A percentile compares a stretch with the other conserved stretches of the same genome.
Conservation (phyloP, 2,329 filamentous ascomycete species). For the Rutstroemia sydowiana region DNA sequence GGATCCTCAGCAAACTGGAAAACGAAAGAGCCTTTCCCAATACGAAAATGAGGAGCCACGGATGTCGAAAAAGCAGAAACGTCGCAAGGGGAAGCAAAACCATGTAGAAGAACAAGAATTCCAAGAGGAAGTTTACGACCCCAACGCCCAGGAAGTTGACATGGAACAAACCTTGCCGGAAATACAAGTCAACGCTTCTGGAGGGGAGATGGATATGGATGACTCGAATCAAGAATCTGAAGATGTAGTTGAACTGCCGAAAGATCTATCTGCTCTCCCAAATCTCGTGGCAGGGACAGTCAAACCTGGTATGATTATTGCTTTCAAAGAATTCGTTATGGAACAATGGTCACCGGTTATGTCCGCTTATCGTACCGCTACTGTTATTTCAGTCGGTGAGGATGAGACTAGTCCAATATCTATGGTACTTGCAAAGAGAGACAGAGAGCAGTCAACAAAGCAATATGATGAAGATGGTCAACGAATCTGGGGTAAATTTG, state of each 20-base stretch:
- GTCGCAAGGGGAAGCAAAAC: conserved; percentile 35
- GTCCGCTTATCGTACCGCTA: conserved; percentile 55
- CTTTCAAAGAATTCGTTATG: conserved; percentile 58
- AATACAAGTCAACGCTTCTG: conserved; percentile 14
- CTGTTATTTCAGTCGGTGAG: conserved; percentile 49
- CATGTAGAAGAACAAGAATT: conserved; percentile 37
- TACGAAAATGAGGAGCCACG: conserved; percentile 34
- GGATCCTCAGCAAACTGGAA: conserved; percentile 64
- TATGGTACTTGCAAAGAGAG: conserved; percentile 61
- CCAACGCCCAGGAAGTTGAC: conserved; percentile 22
- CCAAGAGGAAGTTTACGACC: conserved; percentile 28
- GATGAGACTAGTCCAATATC: conserved; percentile 48
- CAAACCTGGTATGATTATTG: conserved; percentile 55
- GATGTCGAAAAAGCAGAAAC: conserved; percentile 44
- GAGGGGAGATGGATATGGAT: conserved; percentile 22
- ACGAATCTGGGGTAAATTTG: conserved; percentile 70
- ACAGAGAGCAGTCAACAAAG: conserved; percentile 52
- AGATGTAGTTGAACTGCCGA: conserved; percentile 57
- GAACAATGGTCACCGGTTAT: conserved; percentile 61
- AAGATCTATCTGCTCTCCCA: conserved; percentile 47
- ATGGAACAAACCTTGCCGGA: conserved; percentile 15
- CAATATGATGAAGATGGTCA: conserved; percentile 61
- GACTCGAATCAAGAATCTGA: conserved; percentile 31
- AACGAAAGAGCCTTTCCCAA: conserved; percentile 41
- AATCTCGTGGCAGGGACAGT: conserved; percentile 41